Evolutionary conservation across 2,329 filamentous ascomycete species (phyloP), one percentile per base, ranked within the genome.

Genomic region (Thielaviopsis musarum): DNA sequence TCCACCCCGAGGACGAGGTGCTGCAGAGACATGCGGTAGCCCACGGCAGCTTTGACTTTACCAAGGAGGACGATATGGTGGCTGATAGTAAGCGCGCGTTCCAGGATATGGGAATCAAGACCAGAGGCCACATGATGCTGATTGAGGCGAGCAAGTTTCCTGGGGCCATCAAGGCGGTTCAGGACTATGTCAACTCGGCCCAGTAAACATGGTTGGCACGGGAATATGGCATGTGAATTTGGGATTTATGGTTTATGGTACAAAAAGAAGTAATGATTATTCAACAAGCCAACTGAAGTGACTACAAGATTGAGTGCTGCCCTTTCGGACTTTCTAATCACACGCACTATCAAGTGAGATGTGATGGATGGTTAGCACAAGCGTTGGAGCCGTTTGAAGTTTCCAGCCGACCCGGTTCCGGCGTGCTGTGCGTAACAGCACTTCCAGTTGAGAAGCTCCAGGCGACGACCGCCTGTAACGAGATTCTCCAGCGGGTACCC

Each of bases 1-100:
- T 97, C 76, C 93, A 98, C 69, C 86, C 90, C 0, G 93, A 98
- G 73, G 93, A 98, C 68, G 93, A 97, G 75, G 80, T 91, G 57
- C 73, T 96, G 66, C 83, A 93, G 64, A 83, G 82, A 67, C 79
- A 91, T 72, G 87, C 89, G 2, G 62, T 82, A 48, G 88, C 82
- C 15, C 75, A 79, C 64, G 86, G 83, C 26, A 81, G 77, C 57
- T 95, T 85, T 68, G 80, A 85, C 19, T 95, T 90, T 70, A 86
- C 84, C 54, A 91, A 87, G 69, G 82, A 88, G 61, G 86, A 87
- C 54, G 88, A 95, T 65, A 82, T 84, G 4, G 82, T 85, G 63
- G 87, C 89, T 58, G 93, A 98, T 74, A 90, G 89, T 67, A 96
- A 94, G 77, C 77, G 93, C 62, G 88, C 91, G 0, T 98, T 98